Evolutionary conservation across 768 basidiomycete species (phyloP), one percentile per base, ranked within the genome.

Genomic region (Pleurotus cornucopiae): DNA sequence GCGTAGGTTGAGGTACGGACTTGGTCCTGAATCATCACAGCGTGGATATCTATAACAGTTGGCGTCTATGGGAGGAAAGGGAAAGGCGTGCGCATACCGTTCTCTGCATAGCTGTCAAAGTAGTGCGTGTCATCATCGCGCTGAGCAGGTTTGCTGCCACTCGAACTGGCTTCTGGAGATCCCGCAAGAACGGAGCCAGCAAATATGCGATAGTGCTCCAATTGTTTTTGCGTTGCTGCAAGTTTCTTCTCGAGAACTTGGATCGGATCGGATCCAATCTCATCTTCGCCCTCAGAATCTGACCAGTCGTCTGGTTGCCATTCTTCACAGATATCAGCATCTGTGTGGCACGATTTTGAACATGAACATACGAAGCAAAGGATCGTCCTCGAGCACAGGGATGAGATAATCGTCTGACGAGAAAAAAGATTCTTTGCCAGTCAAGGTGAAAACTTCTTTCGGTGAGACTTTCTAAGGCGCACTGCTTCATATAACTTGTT

Each of bases 11-110:
- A 85, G 1, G 96, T 98, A 54, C 96, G 82, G 47, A 95, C 91
- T 75, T 88, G 88, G 67, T 98, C 96, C 65, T 92, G 89, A 56
- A 98, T 89, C 96, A 98, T 98, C 58, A 93, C 82, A 26, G 94
- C 90, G 67, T 98, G 96, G 49, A 97, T 95, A 61, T 97, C 93
- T 94, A 26, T 23, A 53, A 30, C 6, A 6, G 4, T 34, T 4
- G 4, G 30, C 0, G 30, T 34, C 30, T 2, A 34, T 34, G 2
- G 2, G 6, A 34, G 7, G 30, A 7, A 9, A 11, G 2, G 30
- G 30, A 34, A 34, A 2, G 4, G 11, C 30, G 30, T 4, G 30
- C 3, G 62, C 69, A 9, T 54, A 93, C 94, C 95, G 59, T 95
- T 95, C 59, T 84, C 85, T 21, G 79, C 88, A 63, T 98, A 98